phyloP scores from a whole-genome alignment of 352 stramenopile genomes.

The Peronosclerospora sorghi region DNA sequence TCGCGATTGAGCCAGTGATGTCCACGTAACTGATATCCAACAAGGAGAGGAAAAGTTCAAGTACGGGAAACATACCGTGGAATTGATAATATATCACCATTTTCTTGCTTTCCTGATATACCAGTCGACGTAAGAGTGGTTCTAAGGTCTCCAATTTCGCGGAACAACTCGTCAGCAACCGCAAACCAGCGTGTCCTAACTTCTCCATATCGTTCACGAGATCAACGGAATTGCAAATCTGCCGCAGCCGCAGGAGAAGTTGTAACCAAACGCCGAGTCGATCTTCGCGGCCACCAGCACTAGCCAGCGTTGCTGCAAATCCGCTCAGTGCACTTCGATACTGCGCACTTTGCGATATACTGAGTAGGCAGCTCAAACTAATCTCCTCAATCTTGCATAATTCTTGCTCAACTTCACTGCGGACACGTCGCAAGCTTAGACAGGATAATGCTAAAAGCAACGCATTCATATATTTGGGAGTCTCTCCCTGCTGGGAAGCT shows the following conservation, averaged over 20 bases:
- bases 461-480: conserved; percentile 24
- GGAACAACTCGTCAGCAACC: conserved; percentile 43
- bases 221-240: conserved; percentile 77
- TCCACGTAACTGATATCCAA: conserved; percentile 54
- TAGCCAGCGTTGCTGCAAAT: conserved; percentile 40
- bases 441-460: conserved; percentile 45
- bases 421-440: conserved; percentile 51
- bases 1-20: conserved; percentile 36
- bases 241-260: conserved; percentile 49
- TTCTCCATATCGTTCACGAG: conserved; percentile 69
- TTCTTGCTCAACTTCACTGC: conserved; percentile 65
- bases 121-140: conserved; percentile 41
- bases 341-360: conserved; percentile 41
- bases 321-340: conserved; percentile 50
- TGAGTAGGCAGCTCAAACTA: conserved; percentile 53
- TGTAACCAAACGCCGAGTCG: conserved; percentile 51
- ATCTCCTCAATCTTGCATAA: conserved; percentile 77
- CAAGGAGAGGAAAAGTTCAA: conserved; percentile 61
- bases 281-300: conserved; percentile 29
- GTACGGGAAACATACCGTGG: conserved; percentile 52
- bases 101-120: conserved; percentile 46
- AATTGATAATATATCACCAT: conserved; percentile 76
- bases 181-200: conserved; percentile 52
- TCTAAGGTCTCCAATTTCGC: conserved; percentile 50
- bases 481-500: conserved; percentile 16